Conservation (phyloP, 192 early-diverging fungal species). For the Coemansia sp. region DNA sequence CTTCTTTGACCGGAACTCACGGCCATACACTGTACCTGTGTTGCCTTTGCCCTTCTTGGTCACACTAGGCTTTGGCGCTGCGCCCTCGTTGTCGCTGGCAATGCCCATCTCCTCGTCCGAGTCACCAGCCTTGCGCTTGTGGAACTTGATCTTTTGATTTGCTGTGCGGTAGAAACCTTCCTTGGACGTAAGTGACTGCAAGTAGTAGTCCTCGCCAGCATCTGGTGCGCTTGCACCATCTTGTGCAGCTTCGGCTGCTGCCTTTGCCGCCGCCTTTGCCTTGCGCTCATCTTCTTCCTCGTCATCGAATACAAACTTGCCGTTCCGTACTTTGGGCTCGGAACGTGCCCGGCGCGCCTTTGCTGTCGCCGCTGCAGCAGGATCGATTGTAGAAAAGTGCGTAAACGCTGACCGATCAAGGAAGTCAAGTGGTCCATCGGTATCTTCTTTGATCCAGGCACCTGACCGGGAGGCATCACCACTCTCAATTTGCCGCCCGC, state of each 20-base stretch:
- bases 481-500: constrained; percentile 23
- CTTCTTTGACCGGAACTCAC: constrained; percentile 83
- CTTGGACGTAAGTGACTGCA: constrained; percentile 73
- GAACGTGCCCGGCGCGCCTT: constrained; percentile 35
- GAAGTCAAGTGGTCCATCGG: constrained; percentile 81
- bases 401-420: constrained; percentile 81
- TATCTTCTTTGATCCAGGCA: constrained; percentile 71
- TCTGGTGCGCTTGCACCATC: constrained; percentile 44
- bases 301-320: constrained; percentile 82
- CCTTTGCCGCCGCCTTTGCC: constrained; percentile 19
- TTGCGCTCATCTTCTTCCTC: constrained; percentile 54
- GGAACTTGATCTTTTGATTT: constrained; percentile 87
- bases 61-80: background rate
- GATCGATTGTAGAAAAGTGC: constrained; percentile 57
- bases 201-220: constrained; percentile 79
- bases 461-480: constrained; percentile 6
- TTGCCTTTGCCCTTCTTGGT: constrained; percentile 44
- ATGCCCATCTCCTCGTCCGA: constrained; percentile 63
- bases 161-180: constrained; percentile 84
- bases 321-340: constrained; percentile 70
- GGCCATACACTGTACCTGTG: constrained; percentile 22
- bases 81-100: constrained; percentile 66
- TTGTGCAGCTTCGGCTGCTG: constrained; percentile 24
- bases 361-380: constrained; percentile 39
- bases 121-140: constrained; percentile 65